Evolutionary conservation across 352 stramenopile genomes (phyloP), one percentile per base, ranked within the genome.

Genomic region (Aphanomyces invadans): DNA sequence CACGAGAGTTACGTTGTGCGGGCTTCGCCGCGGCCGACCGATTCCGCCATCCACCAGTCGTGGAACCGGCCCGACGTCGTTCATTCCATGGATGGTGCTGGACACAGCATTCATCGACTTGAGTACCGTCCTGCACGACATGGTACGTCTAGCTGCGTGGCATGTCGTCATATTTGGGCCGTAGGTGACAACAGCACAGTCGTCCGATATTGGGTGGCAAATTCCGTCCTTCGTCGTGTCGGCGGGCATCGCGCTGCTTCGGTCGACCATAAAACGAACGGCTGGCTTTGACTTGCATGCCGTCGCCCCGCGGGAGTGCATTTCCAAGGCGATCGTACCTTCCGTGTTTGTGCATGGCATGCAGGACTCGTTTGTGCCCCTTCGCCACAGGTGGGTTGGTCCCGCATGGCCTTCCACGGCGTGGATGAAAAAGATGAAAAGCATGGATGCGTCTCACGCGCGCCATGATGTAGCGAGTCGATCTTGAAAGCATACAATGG

Each of bases 371-470:
- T 67, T 67, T 57, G 60, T 67, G 17, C 31, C 29, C 12, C n/a
- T 31, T 11, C 60, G 33, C 17, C 60, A 67, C 60, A 67, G 60
- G 60, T 56, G n/a, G n/a, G n/a, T n/a, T n/a, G n/a, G n/a, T n/a
- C n/a, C n/a, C n/a, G n/a, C n/a, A n/a, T n/a, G n/a, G n/a, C n/a
- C n/a, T n/a, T n/a, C n/a, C n/a, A n/a, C n/a, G n/a, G n/a, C n/a
- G n/a, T n/a, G n/a, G n/a, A n/a, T n/a, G n/a, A n/a, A n/a, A n/a
- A n/a, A n/a, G n/a, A n/a, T n/a, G n/a, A n/a, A n/a, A n/a, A n/a
- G n/a, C n/a, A n/a, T n/a, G n/a, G n/a, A n/a, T n/a, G n/a, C n/a
- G n/a, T n/a, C n/a, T 42, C 36, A 42, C 36, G 36, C 36, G 48
- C 48, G 39, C 10, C 21, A 5, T 51, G 17, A 15, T 46, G 3